phyloP scores from a whole-genome alignment of 1,284 basidiomycete genomes.

The Blastosporella zonata region DNA sequence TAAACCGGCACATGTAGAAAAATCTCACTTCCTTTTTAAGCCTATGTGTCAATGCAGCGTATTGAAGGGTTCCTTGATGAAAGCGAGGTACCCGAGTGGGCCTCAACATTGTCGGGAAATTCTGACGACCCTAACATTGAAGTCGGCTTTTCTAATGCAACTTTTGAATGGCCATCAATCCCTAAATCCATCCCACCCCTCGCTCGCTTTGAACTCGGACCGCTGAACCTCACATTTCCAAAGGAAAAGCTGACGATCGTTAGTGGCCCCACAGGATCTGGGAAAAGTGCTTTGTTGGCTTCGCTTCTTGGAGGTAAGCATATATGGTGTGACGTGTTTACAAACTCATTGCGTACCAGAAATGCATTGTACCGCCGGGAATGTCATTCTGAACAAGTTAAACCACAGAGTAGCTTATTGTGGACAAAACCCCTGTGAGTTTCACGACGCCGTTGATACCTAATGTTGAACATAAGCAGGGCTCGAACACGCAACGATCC shows the following conservation, averaged over 20 bases:
- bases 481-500: slow-evolving; percentile 75
- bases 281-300: slow-evolving; percentile 70
- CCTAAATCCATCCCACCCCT: slow-evolving; percentile 29
- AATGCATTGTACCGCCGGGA: slow-evolving; percentile 63
- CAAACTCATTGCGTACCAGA: slow-evolving; percentile 40
- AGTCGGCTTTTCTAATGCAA: slow-evolving; percentile 53
- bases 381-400: slow-evolving; percentile 62
- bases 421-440: slow-evolving; percentile 63
- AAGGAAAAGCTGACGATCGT: slow-evolving; percentile 60
- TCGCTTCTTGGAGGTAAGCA: slow-evolving; percentile 62
- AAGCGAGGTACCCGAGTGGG: slow-evolving; percentile 66
- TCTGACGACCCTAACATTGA: slow-evolving; percentile 18
- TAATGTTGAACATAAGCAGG: slow-evolving; percentile 32
- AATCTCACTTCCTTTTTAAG: slow-evolving; percentile 29
- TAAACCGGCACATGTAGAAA: slow-evolving; percentile 8
- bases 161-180: slow-evolving; percentile 54
- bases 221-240: slow-evolving; percentile 59
- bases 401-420: slow-evolving; percentile 63
- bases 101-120: slow-evolving; percentile 46
- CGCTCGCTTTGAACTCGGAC: slow-evolving; percentile 49
- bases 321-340: slow-evolving; percentile 1
- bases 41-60: slow-evolving; percentile 69
- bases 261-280: slow-evolving; percentile 75
- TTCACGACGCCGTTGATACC: slow-evolving; percentile 11
- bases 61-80: slow-evolving; percentile 62